These are phyloP conservation scores for Hypoxylon fuscum DNA, from an alignment of 495 filamentous ascomycete species.

Conservation along the genomic window DNA sequence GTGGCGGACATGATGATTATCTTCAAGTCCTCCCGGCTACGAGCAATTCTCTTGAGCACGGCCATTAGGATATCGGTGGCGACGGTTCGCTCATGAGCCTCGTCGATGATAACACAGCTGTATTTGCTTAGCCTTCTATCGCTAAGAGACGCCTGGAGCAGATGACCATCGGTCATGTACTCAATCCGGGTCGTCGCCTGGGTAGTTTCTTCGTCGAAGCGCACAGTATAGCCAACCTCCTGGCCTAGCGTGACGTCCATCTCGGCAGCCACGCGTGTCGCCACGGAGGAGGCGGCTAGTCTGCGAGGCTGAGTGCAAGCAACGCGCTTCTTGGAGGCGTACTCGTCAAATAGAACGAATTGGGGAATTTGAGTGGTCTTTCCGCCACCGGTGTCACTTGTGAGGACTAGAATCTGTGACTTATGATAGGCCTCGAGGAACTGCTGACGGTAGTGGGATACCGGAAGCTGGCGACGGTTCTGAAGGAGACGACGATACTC, in stretches of 20 bases:
- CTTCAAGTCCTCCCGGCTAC: no score
- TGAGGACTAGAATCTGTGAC: not conserved
- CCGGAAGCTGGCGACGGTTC: not conserved
- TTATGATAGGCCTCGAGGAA: not conserved
- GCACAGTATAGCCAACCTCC: conserved; percentile 83
- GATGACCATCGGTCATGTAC: not conserved
- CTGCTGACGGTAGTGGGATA: not conserved
- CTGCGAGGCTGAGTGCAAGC: conserved; percentile 76
- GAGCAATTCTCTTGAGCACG: no score
- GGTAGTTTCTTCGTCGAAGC: conserved; percentile 70
- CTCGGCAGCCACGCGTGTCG: conserved; percentile 79
- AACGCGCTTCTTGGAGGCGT: not conserved
- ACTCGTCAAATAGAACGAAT: conserved; percentile 59
- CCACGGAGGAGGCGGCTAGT: conserved; percentile 81
- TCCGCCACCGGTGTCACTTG: conserved; percentile 71
- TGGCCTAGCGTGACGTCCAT: conserved; percentile 80
- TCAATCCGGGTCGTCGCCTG: not conserved
- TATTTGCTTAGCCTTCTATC: no score
- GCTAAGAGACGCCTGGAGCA: no score
- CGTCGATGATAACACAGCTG: no score
- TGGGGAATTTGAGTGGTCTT: conserved; percentile 80
- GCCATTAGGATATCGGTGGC: no score
- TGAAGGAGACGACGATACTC: no score
- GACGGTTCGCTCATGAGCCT: no score
- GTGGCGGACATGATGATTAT: no score